Evolutionary conservation across 192 early-diverging fungal genomes (phyloP), one percentile per base, ranked within the genome.

Genomic region (Funneliformis mosseae): DNA sequence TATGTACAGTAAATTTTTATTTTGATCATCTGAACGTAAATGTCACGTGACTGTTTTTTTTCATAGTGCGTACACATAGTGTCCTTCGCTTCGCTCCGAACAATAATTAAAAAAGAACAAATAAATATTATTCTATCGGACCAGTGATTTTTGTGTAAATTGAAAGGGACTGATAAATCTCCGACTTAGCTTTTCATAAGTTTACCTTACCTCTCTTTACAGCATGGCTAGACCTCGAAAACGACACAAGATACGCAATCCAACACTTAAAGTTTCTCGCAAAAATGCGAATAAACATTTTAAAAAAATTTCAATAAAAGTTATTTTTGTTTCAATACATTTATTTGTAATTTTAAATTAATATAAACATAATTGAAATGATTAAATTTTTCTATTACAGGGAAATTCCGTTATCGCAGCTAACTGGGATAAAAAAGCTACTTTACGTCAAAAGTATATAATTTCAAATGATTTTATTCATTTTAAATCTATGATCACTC

Each of bases 361-460:
- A 28, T 11, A 14, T 46, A 21, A 23, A 38, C 48, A 48, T 2
- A 60, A 25, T 28, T 28, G 21, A 25, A 38, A 70, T 81, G 33
- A 21, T 68, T 77, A 27, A 12, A 41, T 8, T n/a, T 70, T 43
- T 66, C 27, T 66, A 41, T 45, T 38, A 25, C 28, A 85, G 83
- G 88, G 88, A n/a, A 88, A 91, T 74, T 83, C 85, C 48, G 86
- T 92, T 71, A 84, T 94, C 45, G 86, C 88, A 62, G 89, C 88
- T 28, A 89, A 92, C 80, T 94, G 94, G 93, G 90, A 95, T 83
- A 86, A 86, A 63, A 89, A 83, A 38, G 83, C 87, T 45, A 94
- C 93, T 0, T 83, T 93, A 11, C 80, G 86, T 38, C 90, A 95
- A 88, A 95, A 95, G 89, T 88, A 85, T 75, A 77, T 25, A 43